Conservation (phyloP, 768 basidiomycete species). For the Boletellus ananiceps region DNA sequence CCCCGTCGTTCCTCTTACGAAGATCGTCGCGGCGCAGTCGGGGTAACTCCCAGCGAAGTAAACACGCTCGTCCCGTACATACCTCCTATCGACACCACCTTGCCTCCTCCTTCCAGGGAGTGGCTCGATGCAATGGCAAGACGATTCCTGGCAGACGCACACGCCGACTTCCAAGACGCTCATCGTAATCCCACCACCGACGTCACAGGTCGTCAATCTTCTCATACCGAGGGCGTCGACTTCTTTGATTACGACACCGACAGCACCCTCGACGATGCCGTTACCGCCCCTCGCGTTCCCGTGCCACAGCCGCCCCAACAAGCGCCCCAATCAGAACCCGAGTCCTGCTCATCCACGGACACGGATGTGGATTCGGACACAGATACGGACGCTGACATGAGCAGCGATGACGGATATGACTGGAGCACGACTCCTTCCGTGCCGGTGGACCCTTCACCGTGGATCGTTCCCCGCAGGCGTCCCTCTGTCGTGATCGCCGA, state of each 20-base stretch:
- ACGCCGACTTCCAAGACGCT: slow-evolving; percentile 9
- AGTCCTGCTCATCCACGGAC: slow-evolving; percentile 4
- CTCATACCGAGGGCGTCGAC: slow-evolving; percentile 4
- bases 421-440: slow-evolving; percentile 4
- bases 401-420: slow-evolving; percentile 14
- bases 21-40: slow-evolving; percentile 18
- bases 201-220: background rate
- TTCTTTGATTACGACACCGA: slow-evolving; percentile 22
- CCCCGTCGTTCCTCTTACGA: slow-evolving; percentile 26
- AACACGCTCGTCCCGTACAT: slow-evolving; percentile 25
- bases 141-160: slow-evolving; percentile 12
- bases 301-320: background rate
- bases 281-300: background rate
- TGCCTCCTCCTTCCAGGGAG: slow-evolving; percentile 12
- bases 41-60: slow-evolving; percentile 25
- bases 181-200: background rate
- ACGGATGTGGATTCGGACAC: slow-evolving; percentile 1
- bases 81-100: slow-evolving; percentile 20
- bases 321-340: background rate
- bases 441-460: slow-evolving; percentile 6
- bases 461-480: slow-evolving; percentile 20
- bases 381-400: slow-evolving; percentile 13
- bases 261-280: slow-evolving; percentile 10
- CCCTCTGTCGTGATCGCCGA: slow-evolving; percentile 15
- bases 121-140: slow-evolving; percentile 17